These are phyloP conservation scores for Cupressus sempervirens DNA, from an alignment of 75 land plant genomes.

Conservation along the genomic window DNA sequence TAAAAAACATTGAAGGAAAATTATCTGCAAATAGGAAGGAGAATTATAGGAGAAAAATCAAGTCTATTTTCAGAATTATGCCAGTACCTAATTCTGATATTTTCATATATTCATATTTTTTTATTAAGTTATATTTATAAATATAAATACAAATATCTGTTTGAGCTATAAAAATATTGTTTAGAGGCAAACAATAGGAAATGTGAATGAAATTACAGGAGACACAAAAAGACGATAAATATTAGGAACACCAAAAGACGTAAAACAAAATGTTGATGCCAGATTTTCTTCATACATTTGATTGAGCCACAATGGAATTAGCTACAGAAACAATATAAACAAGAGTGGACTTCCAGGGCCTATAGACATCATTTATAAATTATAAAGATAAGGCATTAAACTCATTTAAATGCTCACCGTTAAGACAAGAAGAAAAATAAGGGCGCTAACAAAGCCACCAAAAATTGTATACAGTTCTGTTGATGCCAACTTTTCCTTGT, in stretches of 20 bases:
- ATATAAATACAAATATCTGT: too few species aligned
- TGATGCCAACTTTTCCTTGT: constrained; percentile 75
- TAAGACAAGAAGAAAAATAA: constrained; percentile 61
- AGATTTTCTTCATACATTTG: constrained; percentile 67
- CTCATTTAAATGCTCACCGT: constrained; percentile 40
- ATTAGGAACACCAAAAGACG: constrained; percentile 67
- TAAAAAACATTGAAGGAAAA: too few species aligned
- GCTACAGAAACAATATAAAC: constrained; percentile 62
- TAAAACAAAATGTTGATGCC: constrained; percentile 67
- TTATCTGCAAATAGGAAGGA: too few species aligned
- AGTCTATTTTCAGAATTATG: too few species aligned
- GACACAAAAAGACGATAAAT: constrained; percentile 63
- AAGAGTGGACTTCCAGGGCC: constrained; percentile 69
- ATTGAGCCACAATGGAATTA: constrained; percentile 64
- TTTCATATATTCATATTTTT: too few species aligned
- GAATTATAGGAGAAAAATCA: too few species aligned
- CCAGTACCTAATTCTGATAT: too few species aligned
- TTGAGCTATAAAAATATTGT: too few species aligned
- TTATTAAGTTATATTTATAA: too few species aligned
- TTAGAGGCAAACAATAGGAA: too few species aligned
- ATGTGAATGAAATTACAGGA: background rate
- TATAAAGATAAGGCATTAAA: background rate
- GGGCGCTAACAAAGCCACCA: constrained; percentile 81
- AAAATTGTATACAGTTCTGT: constrained; percentile 75
- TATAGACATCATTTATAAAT: constrained; percentile 14